These are phyloP conservation scores for Stachybotrys echinatus DNA, from an alignment of 2,329 filamentous ascomycete genomes.

Conservation along the genomic window DNA sequence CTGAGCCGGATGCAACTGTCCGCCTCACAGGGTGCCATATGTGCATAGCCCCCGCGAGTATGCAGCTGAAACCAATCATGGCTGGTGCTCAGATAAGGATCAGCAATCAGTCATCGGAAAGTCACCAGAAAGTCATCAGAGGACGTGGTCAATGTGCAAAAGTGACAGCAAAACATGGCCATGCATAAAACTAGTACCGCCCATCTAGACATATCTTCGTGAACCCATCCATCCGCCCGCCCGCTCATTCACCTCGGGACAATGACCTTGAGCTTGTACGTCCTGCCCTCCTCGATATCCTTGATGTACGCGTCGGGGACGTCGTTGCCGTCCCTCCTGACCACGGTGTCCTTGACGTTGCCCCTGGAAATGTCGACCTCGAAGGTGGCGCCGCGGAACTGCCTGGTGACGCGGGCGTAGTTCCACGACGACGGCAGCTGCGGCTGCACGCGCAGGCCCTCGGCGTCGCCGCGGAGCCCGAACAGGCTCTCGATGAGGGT, in stretches of 20 bases:
- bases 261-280: conserved; percentile 30
- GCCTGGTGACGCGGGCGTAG: conserved; percentile 37
- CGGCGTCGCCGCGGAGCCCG: conserved; percentile 42
- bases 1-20: too few species aligned
- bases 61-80: too few species aligned
- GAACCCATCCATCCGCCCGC: neutral
- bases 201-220: too few species aligned
- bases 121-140: too few species aligned
- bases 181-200: too few species aligned
- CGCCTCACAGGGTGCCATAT: too few species aligned
- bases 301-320: conserved; percentile 35
- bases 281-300: conserved; percentile 33
- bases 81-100: too few species aligned
- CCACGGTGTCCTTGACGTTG: conserved; percentile 32
- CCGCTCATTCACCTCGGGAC: neutral
- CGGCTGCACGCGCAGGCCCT: conserved; percentile 41
- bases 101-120: too few species aligned
- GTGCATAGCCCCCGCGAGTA: too few species aligned
- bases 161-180: too few species aligned
- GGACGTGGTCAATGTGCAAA: too few species aligned
- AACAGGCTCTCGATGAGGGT: conserved; percentile 51
- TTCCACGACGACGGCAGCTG: conserved; percentile 47
- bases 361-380: conserved; percentile 35
- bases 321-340: conserved; percentile 29
- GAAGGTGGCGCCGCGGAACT: conserved; percentile 47